A percentile compares a stretch with the other conserved stretches of the same genome.
These are phyloP conservation scores for Selaginella tamariscina DNA, from an alignment of 75 land plant species.

Conservation along the genomic window DNA sequence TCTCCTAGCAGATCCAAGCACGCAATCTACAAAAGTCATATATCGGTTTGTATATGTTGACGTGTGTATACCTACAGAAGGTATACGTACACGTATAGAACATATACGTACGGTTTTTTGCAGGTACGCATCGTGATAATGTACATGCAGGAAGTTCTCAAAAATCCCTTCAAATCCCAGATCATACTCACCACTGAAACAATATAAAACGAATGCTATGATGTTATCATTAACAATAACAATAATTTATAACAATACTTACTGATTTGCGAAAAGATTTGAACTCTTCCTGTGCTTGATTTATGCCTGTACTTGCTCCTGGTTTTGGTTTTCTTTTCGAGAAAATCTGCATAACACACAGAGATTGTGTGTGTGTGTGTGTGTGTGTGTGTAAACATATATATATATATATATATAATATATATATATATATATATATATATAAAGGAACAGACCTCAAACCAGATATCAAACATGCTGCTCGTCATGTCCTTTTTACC, in stretches of 20 bases:
- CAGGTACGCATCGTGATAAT: conserved; percentile 82
- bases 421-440: too few species aligned
- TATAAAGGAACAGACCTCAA: conserved; percentile 40
- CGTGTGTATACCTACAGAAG: background rate
- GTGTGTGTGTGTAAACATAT: too few species aligned
- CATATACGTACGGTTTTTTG: conserved; percentile 54
- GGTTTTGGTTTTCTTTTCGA: conserved; percentile 50
- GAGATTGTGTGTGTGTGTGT: too few species aligned
- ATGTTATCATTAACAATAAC: background rate
- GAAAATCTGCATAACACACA: conserved; percentile 38
- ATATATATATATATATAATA: too few species aligned
- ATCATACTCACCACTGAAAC: conserved; percentile 85
- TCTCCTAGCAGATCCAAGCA: conserved; percentile 59
- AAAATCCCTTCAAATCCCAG: conserved; percentile 65
- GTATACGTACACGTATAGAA: background rate
- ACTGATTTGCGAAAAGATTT: conserved; percentile 73
- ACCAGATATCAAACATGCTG: conserved; percentile 82
- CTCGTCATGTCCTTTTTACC: conserved; percentile 90
- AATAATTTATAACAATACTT: conserved; percentile 4
- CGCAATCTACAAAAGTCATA: conserved; percentile 35
- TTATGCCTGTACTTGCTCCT: conserved; percentile 8
- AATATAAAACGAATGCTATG: too few species aligned
- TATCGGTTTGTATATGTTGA: background rate
- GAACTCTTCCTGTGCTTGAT: conserved; percentile 27
- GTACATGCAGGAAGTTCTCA: conserved; percentile 70